Base-by-base conservation (phyloP, 106 monocot genomes). In the Amphibolis antarctica region DNA sequence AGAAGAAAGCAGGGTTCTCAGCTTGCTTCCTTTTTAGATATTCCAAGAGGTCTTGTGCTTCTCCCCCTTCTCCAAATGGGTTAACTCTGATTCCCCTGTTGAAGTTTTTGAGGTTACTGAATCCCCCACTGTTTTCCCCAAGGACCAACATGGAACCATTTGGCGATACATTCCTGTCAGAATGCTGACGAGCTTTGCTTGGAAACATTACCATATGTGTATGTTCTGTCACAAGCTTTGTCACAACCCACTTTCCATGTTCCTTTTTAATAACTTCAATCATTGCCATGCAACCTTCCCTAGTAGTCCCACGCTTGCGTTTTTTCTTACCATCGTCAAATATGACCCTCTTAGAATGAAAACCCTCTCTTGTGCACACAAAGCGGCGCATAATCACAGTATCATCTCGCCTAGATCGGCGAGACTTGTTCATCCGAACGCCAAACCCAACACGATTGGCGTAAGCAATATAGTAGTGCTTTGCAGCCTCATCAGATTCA, bases 281-380 rank as follows among this genome's bases (percentile, higher is more conserved):
- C 93, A 94, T 94, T 22, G 93, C 93, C 86, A 81, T 83, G 71
- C 93, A 94, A 19, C 93, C 93, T 63, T 86, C 83, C 66, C 93
- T 78, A 0, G 83, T 78, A 13, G 86, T 86, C 19, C 46, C 29
- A 2, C 89, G 71, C 68, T 89, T 86, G 52, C 88, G 66, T 75
- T 83, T 86, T 81, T 82, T 86, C 77, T 89, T 94, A n/a, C 89
- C 89, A 59, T 86, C 89, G 47, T 86, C 89, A 53, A 85, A 85
- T 15, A 93, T 82, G 7, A 87, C 88, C 63, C 81, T 71, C 71
- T 89, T 89, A 1, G 83, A 81, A 59, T 89, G 89, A 67, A 81
- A 94, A 1, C 93, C 93, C 58, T 94, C 93, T 28, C 86, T 67
- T 0, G 89, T 86, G 79, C 93, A 94, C 23, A 94, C 93, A 56